These are phyloP conservation scores for Solanum corneliomulleri DNA, from an alignment of 257 asterid genomes.

Conservation along the genomic window DNA sequence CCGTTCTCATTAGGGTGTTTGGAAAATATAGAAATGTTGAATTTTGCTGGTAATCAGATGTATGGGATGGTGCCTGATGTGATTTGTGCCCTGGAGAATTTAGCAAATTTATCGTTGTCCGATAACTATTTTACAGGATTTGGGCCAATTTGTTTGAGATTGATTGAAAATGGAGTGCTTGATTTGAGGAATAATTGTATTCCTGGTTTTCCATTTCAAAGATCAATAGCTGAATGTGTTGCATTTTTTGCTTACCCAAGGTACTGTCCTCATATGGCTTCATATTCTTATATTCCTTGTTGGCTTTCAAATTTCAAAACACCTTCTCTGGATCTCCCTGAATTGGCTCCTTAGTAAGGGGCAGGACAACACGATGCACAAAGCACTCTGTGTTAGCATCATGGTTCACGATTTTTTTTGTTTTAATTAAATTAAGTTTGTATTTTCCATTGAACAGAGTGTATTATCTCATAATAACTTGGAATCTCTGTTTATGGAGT, in stretches of 20 bases:
- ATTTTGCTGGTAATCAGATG: constrained; percentile 43
- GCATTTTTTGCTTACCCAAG: constrained; percentile 33
- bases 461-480: neutral
- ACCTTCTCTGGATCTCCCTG: neutral
- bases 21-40: constrained; percentile 37
- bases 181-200: constrained; percentile 57
- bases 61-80: constrained; percentile 54
- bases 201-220: constrained; percentile 47
- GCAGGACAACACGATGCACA: neutral
- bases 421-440: neutral
- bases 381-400: neutral
- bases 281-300: constrained; percentile 28
- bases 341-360: constrained; percentile 21
- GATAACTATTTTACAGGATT: constrained; percentile 42
- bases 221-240: constrained; percentile 39
- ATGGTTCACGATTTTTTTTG: neutral
- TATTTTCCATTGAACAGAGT: neutral
- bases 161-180: constrained; percentile 40
- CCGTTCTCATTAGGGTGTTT: constrained; percentile 56
- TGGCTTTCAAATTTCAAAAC: constrained; percentile 21
- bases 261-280: constrained; percentile 30
- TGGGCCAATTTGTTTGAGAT: constrained; percentile 43
- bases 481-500: neutral
- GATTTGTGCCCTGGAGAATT: constrained; percentile 30
- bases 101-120: constrained; percentile 44